Base-by-base conservation (phyloP, 2,329 filamentous ascomycete species). In the Karstenula rhodostoma region DNA sequence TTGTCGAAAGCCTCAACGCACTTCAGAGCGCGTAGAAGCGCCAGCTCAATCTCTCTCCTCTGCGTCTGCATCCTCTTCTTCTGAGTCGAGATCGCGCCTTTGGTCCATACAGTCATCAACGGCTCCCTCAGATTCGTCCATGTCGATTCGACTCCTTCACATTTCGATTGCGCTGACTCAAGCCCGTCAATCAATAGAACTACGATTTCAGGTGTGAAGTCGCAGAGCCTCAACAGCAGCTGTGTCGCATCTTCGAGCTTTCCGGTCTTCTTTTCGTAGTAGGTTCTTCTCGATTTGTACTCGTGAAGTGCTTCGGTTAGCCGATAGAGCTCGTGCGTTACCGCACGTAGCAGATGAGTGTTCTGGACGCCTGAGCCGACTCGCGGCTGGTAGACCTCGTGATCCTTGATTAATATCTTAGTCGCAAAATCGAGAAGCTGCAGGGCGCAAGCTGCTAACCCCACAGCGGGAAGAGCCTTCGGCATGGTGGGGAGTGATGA, bases 41-140 rank as follows among this genome's bases (percentile, higher is more conserved):
- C 60, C 27, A 64, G 65, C 35, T 75, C 70, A 13, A 73, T 62
- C n/a, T 75, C 70, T 37, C 60, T 61, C 25, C 69, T 61, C 2
- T 74, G 48, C 6, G 62, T 48, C 8, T 65, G 52, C 19, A 73
- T 52, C 53, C 67, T 71, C 65, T 73, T 73, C 62, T 72, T 71
- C 22, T 67, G 51, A 8, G 53, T 62, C 7, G 65, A 69, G 50
- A 74, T 60, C n/a, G 73, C 66, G 52, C 70, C 68, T 59, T 74
- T 68, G 51, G 72, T 73, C 70, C 68, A 68, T 58, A 54, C 80
- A 1, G 27, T 80, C 80, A 66, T 60, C 22, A 75, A 52, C 22
- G 68, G 70, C n/a, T 74, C 69, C 23, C 69, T 56, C 17, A 63
- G 59, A 9, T 67, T 71, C 17, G 57, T 46, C 67, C 68, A 73